Base-by-base conservation (phyloP, 1,139 yeast genomes). In the Geotrichum candidum region DNA sequence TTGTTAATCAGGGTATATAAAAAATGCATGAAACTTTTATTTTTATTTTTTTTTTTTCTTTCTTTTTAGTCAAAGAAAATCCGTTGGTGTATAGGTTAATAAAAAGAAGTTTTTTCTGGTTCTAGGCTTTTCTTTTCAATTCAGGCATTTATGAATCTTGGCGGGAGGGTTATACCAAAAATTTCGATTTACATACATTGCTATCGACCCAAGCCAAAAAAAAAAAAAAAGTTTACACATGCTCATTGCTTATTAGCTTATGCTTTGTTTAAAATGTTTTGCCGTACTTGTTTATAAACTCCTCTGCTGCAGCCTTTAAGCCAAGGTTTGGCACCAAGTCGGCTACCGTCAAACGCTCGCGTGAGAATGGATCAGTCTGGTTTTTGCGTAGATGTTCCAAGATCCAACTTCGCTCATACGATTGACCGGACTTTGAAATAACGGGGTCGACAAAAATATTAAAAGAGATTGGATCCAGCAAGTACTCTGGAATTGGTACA, bases 391-490 rank as follows among this genome's bases (percentile, higher is more conserved):
- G 67, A 66, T 79, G 81, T 62, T 76, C 77, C 56, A 77, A 60
- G 33, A 81, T 69, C 69, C 76, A 72, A 0, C 78, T 65, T 61
- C 77, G 74, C 65, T 81, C 84, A 67, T 78, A 81, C 1, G 83
- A 76, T 46, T 78, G 79, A 1, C 84, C 84, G 29, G 81, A 76
- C 13, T 82, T 82, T 15, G 82, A 74, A n/a, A 81, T 71, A 6
- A 81, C 84, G 0, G 84, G 84, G 54, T 81, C 76, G 10, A 66
- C 68, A 67, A 80, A 80, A 50, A 81, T 64, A 56, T 77, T 76
- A 68, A 78, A 80, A 1, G 83, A 77, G 33, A 81, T 79, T 6
- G 84, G 84, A 64, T 81, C 84, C 22, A 79, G 63, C 23, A 80
- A 68, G 59, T 73, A 73, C 45, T 79, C 83, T 0, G 84, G 84